Evolutionary conservation across 441 rosid genomes (phyloP).

Genomic region (Cnidoscolus chayamansa): DNA sequence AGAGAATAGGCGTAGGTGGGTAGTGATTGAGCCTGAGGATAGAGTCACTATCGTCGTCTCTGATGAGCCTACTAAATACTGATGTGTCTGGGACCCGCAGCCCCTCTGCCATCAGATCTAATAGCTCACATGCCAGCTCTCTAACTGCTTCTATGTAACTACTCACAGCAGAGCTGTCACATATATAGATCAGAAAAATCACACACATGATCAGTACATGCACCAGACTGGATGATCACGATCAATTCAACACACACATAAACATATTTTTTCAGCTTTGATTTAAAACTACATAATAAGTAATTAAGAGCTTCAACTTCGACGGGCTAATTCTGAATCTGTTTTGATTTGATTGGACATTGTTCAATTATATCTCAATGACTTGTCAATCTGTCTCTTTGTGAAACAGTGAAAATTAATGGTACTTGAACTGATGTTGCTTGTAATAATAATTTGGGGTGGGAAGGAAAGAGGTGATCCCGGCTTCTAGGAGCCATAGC

Average conservation of each 20-base stretch:
- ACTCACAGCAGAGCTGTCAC: slow-evolving; percentile 55
- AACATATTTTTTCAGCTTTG: too few relatives aligned
- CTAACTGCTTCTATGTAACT: slow-evolving; percentile 59
- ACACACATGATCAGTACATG: neutral
- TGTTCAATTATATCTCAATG: slow-evolving; percentile 13
- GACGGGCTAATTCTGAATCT: neutral
- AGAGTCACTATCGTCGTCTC: slow-evolving; percentile 58
- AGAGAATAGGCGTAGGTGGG: slow-evolving; percentile 32
- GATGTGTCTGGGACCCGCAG: slow-evolving; percentile 43
- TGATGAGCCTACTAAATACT: slow-evolving; percentile 58
- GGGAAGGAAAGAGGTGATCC: too few relatives aligned
- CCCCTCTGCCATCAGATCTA: slow-evolving; percentile 74
- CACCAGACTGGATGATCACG: neutral
- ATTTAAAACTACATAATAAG: too few relatives aligned
- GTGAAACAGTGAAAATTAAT: too few relatives aligned
- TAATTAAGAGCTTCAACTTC: too few relatives aligned
- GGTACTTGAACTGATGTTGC: too few relatives aligned
- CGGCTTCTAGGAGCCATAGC: too few relatives aligned
- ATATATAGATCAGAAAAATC: slow-evolving; percentile 5
- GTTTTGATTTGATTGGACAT: slow-evolving; percentile 30
- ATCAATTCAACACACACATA: too few relatives aligned
- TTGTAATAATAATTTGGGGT: too few relatives aligned
- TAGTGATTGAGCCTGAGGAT: slow-evolving; percentile 76
- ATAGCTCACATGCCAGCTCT: slow-evolving; percentile 59
- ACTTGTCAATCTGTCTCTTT: slow-evolving; percentile 21